phyloP scores from a whole-genome alignment of 2,329 filamentous ascomycete genomes.

The Venturiaceae sp. region DNA sequence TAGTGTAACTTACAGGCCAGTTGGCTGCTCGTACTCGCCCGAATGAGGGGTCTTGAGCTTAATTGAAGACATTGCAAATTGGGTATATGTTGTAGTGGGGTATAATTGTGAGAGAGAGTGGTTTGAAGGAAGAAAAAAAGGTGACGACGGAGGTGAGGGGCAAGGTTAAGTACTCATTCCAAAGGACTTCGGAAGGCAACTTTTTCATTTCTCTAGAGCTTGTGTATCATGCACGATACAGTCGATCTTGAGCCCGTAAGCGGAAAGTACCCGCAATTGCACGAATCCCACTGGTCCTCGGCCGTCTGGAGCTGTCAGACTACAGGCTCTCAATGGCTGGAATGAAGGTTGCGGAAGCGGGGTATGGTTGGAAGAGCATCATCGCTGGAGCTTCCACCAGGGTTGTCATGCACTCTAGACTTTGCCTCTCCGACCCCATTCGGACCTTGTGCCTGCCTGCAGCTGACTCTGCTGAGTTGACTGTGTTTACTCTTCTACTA shows the following conservation, averaged over 20 bases:
- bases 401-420: neutral
- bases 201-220: neutral
- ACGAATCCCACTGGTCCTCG: neutral
- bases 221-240: neutral
- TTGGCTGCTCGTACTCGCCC: constrained; percentile 46
- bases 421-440: neutral
- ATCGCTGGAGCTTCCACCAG: neutral
- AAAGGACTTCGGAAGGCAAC: neutral
- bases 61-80: constrained; percentile 36
- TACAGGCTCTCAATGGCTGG: neutral
- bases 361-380: neutral
- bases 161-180: neutral
- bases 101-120: neutral
- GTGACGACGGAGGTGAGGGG: neutral
- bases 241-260: neutral
- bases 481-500: neutral
- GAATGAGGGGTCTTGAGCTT: constrained; percentile 60
- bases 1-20: constrained; percentile 36
- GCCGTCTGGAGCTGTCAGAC: neutral
- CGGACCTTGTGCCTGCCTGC: neutral
- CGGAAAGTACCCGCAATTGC: neutral
- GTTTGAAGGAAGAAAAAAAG: neutral
- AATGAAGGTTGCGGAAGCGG: neutral
- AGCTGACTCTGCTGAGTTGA: neutral
- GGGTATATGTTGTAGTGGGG: neutral